Base-by-base conservation (phyloP, 345 rosid genomes). In the Citrus australasica region DNA sequence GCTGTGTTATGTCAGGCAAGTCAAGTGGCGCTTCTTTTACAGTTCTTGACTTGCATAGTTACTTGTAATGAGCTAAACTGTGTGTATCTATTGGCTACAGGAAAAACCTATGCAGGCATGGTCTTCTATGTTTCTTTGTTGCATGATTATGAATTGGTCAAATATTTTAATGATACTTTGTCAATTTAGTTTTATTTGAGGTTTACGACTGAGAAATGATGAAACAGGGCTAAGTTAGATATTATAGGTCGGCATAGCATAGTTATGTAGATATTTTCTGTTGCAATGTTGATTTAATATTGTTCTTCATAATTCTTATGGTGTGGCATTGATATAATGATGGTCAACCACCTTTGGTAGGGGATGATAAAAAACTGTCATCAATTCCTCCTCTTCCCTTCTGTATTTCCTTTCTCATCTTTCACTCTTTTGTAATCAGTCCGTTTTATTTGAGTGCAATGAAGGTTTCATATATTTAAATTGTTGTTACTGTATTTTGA, bases 1-100 rank as follows among this genome's bases (percentile, higher is more conserved):
- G 76, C 74, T 78, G 77, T 81, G 62, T 37, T 40, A 56, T 71
- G 67, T 40, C 76, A 78, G 74, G 62, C 61, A 61, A 25, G 67
- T 32, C 25, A 25, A 59, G 25, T 25, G 60, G 73, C 67, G 59
- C 56, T 19, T 72, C 6, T 80, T 73, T 83, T 66, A 33, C 73
- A 72, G 59, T 71, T 80, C 46, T 67, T 75, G 74, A 71, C 37
- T 60, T 63, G 83, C 69, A 73, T 32, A 32, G 55, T 63, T 56
- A 14, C 37, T 30, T 60, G 53, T 37, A 60, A 55, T 63, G 77
- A 68, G 33, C 56, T 66, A 37, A 56, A 74, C 73, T 78, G 73
- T 62, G 69, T 78, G 75, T 64, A 74, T 28, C 65, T 7, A 69
- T 37, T 53, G 51, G 32, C 66, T 69, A 69, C 13, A 37, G 40